Evolutionary conservation across 2,329 filamentous ascomycete species (phyloP), one percentile per base, ranked within the genome.

Genomic region (Elsinoe australis): DNA sequence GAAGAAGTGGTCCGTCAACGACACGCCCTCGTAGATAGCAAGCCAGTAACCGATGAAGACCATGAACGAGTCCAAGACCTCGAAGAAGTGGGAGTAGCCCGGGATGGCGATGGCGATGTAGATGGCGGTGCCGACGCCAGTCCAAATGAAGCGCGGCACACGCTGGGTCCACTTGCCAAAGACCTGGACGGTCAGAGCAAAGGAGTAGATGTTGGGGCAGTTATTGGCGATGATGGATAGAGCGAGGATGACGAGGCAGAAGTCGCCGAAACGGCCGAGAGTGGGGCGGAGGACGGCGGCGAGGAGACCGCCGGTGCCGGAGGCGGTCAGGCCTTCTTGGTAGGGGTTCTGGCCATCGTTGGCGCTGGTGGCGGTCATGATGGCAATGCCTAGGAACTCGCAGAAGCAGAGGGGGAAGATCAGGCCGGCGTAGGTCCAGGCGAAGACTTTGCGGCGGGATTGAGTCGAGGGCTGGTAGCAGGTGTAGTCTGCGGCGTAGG

Each of bases 401-500:
- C 79, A 83, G 67, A 90, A 88, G 52, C 84, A 69, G 1, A 90
- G 75, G 1, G 84, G 80, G 53, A 85, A 66, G 53, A 84, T 76
- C 10, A 92, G 71, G 7, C 86, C 86, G 18, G 69, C 61, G 62
- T 80, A 85, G 22, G 84, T 85, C 60, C 79, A 80, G 51, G 76
- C 57, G 64, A 89, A 90, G 52, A 88, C 71, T 52, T 79, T 79
- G 33, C 62, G 62, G 17, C 78, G 73, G 22, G 75, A 75, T 32
- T 79, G 78, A 18, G 66, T 71, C 2, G 72, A 68, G 0, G 84
- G 83, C 57, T 88, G 85, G 64, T 89, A 89, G 44, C 87, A 83
- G 17, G 83, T 87, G 63, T 88, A 90, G 60, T 90, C 85, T 6
- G 83, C 81, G 0, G 85, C 83, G 51, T 82, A 85, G 5, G 76